phyloP scores from a whole-genome alignment of 2,329 filamentous ascomycete species.

The Colletotrichum chlorophyti region DNA sequence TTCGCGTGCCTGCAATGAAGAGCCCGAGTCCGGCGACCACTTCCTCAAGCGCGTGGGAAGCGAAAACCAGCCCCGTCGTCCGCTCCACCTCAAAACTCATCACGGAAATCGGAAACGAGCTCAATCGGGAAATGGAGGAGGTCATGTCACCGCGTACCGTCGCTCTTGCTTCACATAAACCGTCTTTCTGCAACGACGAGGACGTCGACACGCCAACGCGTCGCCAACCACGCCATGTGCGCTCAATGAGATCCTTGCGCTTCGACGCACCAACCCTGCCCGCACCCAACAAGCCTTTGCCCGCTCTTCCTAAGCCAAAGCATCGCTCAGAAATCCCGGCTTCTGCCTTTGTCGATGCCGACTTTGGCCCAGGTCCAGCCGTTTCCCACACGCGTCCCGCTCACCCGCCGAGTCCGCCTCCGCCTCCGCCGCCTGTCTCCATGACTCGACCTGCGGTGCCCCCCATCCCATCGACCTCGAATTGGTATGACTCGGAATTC shows the following conservation, averaged over 20 bases:
- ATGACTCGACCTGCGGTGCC: background rate
- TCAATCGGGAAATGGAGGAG: slow-evolving; percentile 18
- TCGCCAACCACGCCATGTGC: slow-evolving; percentile 3
- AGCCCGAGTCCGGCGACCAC: slow-evolving; percentile 2
- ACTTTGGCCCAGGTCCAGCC: background rate
- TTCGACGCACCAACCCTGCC: slow-evolving; percentile 6
- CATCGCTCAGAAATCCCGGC: background rate
- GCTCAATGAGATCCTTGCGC: background rate
- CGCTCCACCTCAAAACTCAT: slow-evolving; percentile 18
- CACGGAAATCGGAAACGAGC: slow-evolving; percentile 18
- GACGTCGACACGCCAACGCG: slow-evolving; percentile 18
- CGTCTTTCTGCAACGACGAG: background rate
- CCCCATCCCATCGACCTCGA: background rate
- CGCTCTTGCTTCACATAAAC: background rate
- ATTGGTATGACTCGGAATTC: background rate
- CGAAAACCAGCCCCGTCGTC: background rate
- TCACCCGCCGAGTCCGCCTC: background rate
- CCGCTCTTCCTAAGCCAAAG: slow-evolving; percentile 1
- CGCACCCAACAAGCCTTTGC: slow-evolving; percentile 22
- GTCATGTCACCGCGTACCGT: slow-evolving; percentile 9
- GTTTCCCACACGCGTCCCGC: background rate
- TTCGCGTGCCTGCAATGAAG: slow-evolving; percentile 17
- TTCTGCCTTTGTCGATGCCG: background rate
- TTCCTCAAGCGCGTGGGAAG: too few species aligned
- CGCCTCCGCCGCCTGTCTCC: background rate